Conservation (phyloP, 2,329 filamentous ascomycete species). For the Alternaria sp. region DNA sequence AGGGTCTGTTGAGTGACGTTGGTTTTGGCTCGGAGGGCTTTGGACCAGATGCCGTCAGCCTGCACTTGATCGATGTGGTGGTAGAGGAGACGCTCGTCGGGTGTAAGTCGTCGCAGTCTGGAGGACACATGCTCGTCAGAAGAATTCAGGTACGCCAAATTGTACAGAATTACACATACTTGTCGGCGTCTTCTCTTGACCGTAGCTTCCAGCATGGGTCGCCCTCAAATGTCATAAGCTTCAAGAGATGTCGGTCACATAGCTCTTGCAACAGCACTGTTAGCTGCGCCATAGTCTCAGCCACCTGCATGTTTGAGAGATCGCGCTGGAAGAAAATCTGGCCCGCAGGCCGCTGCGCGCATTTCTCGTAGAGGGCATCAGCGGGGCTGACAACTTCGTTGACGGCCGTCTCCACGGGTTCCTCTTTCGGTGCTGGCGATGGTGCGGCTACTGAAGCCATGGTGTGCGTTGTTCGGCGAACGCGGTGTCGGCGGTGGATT, state of each 20-base stretch:
- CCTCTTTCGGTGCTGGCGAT: constrained; percentile 30
- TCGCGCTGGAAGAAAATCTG: constrained; percentile 54
- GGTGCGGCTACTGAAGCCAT: constrained; percentile 38
- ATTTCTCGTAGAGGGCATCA: constrained; percentile 51
- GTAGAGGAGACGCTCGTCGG: constrained; percentile 87
- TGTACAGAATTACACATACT: constrained; percentile 31
- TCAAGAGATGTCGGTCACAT: constrained; percentile 49
- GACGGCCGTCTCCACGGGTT: constrained; percentile 17
- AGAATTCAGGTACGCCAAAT: neutral
- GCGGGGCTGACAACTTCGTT: constrained; percentile 30
- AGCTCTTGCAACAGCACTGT: constrained; percentile 45
- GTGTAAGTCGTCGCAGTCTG: constrained; percentile 58
- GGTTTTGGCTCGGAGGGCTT: constrained; percentile 79
- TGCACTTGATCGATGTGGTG: constrained; percentile 86
- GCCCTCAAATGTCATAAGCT: constrained; percentile 48
- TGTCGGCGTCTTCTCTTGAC: constrained; percentile 47
- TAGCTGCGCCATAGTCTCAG: constrained; percentile 46
- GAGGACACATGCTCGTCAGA: constrained; percentile 12
- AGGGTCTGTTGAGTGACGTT: constrained; percentile 86
- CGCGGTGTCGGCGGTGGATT: constrained; percentile 32
- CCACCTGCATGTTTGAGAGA: constrained; percentile 49
- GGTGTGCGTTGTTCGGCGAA: constrained; percentile 6
- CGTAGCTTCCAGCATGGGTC: constrained; percentile 51
- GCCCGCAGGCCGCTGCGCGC: constrained; percentile 44
- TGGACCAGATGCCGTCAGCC: constrained; percentile 88